These are phyloP conservation scores for Sphaerulina musiva DNA, from an alignment of 2,329 filamentous ascomycete species.

Conservation along the genomic window DNA sequence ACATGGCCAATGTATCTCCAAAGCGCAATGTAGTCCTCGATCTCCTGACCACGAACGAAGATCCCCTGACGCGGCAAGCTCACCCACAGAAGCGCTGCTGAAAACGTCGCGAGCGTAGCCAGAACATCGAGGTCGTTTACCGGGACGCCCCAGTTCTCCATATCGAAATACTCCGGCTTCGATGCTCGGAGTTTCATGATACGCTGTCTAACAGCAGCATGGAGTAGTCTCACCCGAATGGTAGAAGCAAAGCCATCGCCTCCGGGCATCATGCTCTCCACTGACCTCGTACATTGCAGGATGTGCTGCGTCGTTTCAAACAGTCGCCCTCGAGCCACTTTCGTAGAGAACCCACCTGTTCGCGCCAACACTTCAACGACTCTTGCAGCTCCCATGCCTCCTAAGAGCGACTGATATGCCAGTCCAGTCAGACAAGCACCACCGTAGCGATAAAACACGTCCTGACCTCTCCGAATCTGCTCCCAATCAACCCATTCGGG, in stretches of 20 bases:
- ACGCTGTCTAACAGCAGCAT: conserved; percentile 59
- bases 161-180: conserved; percentile 56
- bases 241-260: conserved; percentile 60
- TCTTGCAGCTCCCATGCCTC: conserved; percentile 64
- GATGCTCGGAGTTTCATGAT: conserved; percentile 55
- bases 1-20: conserved; percentile 71
- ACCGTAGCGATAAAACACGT: conserved; percentile 71
- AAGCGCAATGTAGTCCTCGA: conserved; percentile 62
- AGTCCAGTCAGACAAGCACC: conserved; percentile 58
- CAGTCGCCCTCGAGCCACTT: conserved; percentile 59
- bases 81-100: conserved; percentile 59
- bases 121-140: conserved; percentile 72
- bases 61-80: conserved; percentile 68
- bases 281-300: conserved; percentile 60
- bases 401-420: conserved; percentile 59
- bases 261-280: conserved; percentile 60
- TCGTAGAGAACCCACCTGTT: conserved; percentile 66
- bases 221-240: conserved; percentile 62
- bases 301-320: conserved; percentile 72
- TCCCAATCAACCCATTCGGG: conserved; percentile 66
- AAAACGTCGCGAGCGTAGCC: conserved; percentile 66
- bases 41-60: conserved; percentile 55
- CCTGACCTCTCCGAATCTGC: conserved; percentile 66
- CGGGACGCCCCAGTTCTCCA: conserved; percentile 55
- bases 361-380: conserved; percentile 68